phyloP scores from a whole-genome alignment of 1,139 yeast genomes.

The Groenewaldozyma auringiensis region DNA sequence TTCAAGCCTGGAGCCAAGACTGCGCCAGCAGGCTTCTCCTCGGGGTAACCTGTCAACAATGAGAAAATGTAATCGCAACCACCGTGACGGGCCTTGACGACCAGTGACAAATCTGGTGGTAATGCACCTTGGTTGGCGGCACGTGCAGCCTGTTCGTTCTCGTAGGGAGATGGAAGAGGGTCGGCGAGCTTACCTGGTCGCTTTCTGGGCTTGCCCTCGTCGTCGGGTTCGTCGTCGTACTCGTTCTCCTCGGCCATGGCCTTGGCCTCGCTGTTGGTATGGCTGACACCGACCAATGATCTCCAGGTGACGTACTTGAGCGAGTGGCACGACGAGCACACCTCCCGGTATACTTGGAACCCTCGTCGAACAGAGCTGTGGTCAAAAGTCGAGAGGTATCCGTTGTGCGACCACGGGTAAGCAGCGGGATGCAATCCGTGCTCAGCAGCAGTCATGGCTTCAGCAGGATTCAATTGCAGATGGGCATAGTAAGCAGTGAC shows the following conservation, averaged over 20 bases:
- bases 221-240: constrained; percentile 99
- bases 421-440: constrained; percentile 97
- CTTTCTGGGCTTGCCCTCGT: constrained; percentile 97
- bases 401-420: constrained; percentile 90
- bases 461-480: constrained; percentile 42
- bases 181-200: constrained; percentile 98
- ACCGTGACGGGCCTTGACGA: constrained; percentile 99
- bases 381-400: constrained; percentile 82
- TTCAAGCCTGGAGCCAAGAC: constrained; percentile 85
- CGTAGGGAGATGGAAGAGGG: constrained; percentile 90
- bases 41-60: constrained; percentile 96
- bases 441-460: constrained; percentile 98
- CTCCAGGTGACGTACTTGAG: constrained; percentile 98
- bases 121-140: constrained; percentile 99
- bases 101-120: constrained; percentile 96
- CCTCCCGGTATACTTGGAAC: constrained; percentile 97
- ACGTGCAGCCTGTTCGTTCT: constrained; percentile 98
- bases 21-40: constrained; percentile 98
- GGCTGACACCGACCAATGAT: constrained; percentile 94
- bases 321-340: constrained; percentile 98
- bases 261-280: constrained; percentile 83
- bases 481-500: constrained; percentile 29
- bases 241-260: constrained; percentile 94
- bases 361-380: constrained; percentile 98
- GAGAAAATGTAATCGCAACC: constrained; percentile 93